Evolutionary conservation across 2,329 filamentous ascomycete species (phyloP).

Genomic region (Raffaelea deltoideospora): DNA sequence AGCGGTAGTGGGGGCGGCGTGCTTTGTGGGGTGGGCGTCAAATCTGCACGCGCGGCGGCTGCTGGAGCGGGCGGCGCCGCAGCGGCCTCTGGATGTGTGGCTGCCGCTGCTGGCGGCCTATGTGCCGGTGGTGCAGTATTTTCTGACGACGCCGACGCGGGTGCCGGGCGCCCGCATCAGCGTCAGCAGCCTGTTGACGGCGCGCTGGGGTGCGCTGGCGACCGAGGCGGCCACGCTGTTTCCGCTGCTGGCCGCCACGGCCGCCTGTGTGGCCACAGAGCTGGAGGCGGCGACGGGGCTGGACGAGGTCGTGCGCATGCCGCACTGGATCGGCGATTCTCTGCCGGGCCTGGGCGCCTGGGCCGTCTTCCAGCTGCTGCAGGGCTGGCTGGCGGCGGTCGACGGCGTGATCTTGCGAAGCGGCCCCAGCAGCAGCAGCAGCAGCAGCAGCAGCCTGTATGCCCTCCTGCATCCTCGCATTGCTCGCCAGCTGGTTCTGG

Average conservation of each 20-base stretch:
- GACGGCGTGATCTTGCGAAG: too few species aligned
- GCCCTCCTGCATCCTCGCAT: slow-evolving; percentile 36
- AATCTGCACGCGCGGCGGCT: slow-evolving; percentile 40
- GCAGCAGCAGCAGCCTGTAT: slow-evolving; percentile 26
- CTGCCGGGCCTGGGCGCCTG: slow-evolving; percentile 52
- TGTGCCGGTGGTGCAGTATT: slow-evolving; percentile 57
- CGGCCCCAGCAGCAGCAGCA: slow-evolving; percentile 12
- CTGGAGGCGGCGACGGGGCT: slow-evolving; percentile 36
- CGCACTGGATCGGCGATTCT: slow-evolving; percentile 44
- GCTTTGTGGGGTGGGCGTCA: slow-evolving; percentile 57
- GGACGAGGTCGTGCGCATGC: slow-evolving; percentile 34
- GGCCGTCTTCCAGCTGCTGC: slow-evolving; percentile 41
- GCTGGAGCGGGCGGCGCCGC: slow-evolving; percentile 18
- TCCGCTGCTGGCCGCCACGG: slow-evolving; percentile 49
- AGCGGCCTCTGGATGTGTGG: slow-evolving; percentile 36
- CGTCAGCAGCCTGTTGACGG: slow-evolving; percentile 50
- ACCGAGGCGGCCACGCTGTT: slow-evolving; percentile 63
- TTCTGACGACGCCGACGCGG: too few species aligned
- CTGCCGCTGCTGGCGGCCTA: slow-evolving; percentile 62
- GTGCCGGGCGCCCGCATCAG: too few species aligned
- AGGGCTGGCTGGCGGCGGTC: too few species aligned
- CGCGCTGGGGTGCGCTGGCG: slow-evolving; percentile 55
- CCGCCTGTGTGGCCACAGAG: slow-evolving; percentile 46
- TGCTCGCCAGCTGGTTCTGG: slow-evolving; percentile 55
- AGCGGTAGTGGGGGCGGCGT: slow-evolving; percentile 47